phyloP scores from a whole-genome alignment of 768 basidiomycete genomes.

The Trametes punicea region DNA sequence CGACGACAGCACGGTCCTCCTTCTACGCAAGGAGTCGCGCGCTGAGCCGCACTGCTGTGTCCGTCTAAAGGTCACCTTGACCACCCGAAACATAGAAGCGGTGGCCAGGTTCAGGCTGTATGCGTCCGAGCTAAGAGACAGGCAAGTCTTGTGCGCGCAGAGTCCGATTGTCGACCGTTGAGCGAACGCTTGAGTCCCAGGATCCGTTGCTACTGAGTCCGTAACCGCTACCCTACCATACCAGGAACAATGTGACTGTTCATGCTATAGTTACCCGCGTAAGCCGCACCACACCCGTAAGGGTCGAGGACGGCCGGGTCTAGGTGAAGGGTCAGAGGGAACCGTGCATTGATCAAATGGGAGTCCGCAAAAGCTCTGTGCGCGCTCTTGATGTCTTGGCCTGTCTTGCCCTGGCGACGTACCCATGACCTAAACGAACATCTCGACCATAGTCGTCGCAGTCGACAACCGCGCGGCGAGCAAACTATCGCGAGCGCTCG shows the following conservation, averaged over 20 bases:
- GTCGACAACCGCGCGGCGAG: slow-evolving; percentile 10
- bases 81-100: slow-evolving; percentile 24
- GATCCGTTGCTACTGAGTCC: slow-evolving; percentile 41
- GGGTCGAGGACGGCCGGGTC: slow-evolving; percentile 34
- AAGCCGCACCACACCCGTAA: slow-evolving; percentile 30
- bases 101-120: slow-evolving; percentile 35
- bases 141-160: slow-evolving; percentile 49
- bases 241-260: slow-evolving; percentile 46
- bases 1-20: slow-evolving; percentile 33
- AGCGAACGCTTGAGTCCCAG: slow-evolving; percentile 37
- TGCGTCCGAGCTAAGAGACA: slow-evolving; percentile 52
- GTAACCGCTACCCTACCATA: slow-evolving; percentile 48
- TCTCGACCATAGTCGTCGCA: slow-evolving; percentile 14
- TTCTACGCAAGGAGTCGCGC: background rate
- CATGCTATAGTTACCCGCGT: slow-evolving; percentile 36
- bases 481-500: slow-evolving; percentile 27
- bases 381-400: slow-evolving; percentile 32
- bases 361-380: slow-evolving; percentile 31
- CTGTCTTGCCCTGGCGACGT: slow-evolving; percentile 35
- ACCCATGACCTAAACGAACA: slow-evolving; percentile 34
- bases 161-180: slow-evolving; percentile 35
- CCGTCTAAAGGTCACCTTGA: slow-evolving; percentile 39
- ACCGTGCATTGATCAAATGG: slow-evolving; percentile 25
- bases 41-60: slow-evolving; percentile 4
- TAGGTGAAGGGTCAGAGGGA: slow-evolving; percentile 44